These are phyloP conservation scores for Kluyveromyces dobzhanskii DNA, from an alignment of 805 yeast genomes.

Conservation along the genomic window DNA sequence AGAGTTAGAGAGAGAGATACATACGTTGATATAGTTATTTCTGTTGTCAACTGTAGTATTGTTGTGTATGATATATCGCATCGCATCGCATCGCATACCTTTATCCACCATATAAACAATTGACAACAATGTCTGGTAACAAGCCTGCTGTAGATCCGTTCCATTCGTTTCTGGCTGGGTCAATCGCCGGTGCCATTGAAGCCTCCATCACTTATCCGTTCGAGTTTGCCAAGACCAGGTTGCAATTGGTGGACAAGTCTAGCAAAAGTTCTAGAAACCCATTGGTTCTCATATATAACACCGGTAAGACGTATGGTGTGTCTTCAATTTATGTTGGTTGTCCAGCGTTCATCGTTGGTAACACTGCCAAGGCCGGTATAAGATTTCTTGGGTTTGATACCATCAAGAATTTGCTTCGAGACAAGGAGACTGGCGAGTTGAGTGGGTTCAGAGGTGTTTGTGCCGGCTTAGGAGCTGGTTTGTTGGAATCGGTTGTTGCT, in stretches of 20 bases:
- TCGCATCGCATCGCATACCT: too few relatives aligned
- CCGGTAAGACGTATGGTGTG: conserved; percentile 72
- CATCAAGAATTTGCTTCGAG: conserved; percentile 68
- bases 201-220: conserved; percentile 91
- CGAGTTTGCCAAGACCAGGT: conserved; percentile 91
- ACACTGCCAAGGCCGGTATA: conserved; percentile 93
- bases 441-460: conserved; percentile 86
- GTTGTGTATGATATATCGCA: too few relatives aligned
- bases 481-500: conserved; percentile 83
- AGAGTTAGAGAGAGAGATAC: too few relatives aligned
- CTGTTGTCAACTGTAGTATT: too few relatives aligned
- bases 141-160: conserved; percentile 50
- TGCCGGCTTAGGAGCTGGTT: conserved; percentile 98
- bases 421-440: conserved; percentile 69
- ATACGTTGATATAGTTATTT: too few relatives aligned
- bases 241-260: conserved; percentile 68
- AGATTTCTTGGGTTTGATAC: conserved; percentile 89
- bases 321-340: conserved; percentile 85
- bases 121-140: conserved; percentile 9
- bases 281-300: conserved; percentile 62
- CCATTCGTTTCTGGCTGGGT: conserved; percentile 89
- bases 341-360: conserved; percentile 93
- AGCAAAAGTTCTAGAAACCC: conserved; percentile 74
- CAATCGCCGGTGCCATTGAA: conserved; percentile 93
- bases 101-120: too few relatives aligned